Evolutionary conservation across 2,329 filamentous ascomycete genomes (phyloP).

Genomic region (Cladosporium cucumerinum): DNA sequence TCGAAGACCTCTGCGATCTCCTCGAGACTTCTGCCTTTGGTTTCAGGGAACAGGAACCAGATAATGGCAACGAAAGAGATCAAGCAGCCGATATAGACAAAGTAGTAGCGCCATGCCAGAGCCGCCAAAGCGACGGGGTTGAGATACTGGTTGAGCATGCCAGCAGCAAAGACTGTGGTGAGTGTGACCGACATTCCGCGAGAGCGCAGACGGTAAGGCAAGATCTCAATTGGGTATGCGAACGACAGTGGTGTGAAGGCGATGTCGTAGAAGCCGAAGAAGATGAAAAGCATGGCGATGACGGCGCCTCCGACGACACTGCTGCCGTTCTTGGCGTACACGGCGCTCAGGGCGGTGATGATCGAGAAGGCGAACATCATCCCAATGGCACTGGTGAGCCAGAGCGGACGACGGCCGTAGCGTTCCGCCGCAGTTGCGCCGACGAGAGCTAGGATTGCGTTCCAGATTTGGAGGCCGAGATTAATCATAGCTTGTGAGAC

Average conservation of each 20-base stretch:
- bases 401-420: constrained; percentile 43
- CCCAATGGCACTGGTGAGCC: constrained; percentile 40
- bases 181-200: constrained; percentile 27
- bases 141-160: constrained; percentile 37
- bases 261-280: constrained; percentile 41
- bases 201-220: constrained; percentile 31
- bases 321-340: constrained; percentile 34
- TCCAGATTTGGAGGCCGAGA: constrained; percentile 39
- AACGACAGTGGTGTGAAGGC: constrained; percentile 36
- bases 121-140: constrained; percentile 31
- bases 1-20: constrained; percentile 25
- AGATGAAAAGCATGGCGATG: constrained; percentile 45
- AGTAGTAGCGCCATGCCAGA: constrained; percentile 32
- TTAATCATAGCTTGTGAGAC: constrained; percentile 39
- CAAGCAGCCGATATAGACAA: constrained; percentile 35
- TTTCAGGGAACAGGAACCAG: constrained; percentile 55
- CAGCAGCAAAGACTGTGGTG: constrained; percentile 21
- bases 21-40: constrained; percentile 23
- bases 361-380: constrained; percentile 46
- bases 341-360: constrained; percentile 41
- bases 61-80: constrained; percentile 34
- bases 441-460: constrained; percentile 36
- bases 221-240: constrained; percentile 36
- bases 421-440: constrained; percentile 42
- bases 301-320: constrained; percentile 37